These are phyloP conservation scores for Gossypium arboreum DNA, from an alignment of 345 rosid genomes.

Conservation along the genomic window DNA sequence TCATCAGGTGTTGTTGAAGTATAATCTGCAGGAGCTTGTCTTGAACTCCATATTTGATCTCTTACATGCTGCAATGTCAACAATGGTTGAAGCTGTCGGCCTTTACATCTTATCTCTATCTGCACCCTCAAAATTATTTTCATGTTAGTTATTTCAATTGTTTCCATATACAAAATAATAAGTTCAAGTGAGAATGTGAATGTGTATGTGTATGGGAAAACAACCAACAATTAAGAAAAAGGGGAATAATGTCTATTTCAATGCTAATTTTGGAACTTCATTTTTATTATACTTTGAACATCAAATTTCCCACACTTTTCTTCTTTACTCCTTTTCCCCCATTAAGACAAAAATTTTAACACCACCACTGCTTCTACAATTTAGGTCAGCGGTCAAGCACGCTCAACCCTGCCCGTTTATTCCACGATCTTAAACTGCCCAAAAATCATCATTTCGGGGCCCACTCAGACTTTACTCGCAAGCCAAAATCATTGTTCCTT, in stretches of 20 bases:
- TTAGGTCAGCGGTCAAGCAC: constrained; percentile 40
- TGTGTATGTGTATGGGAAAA: no score
- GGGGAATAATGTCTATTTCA: no score
- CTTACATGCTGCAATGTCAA: constrained; percentile 93
- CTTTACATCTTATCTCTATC: constrained; percentile 93
- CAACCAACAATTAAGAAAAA: no score
- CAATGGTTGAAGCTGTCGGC: constrained; percentile 69
- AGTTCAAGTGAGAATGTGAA: no score
- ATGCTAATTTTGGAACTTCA: no score
- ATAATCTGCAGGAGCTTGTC: constrained; percentile 35
- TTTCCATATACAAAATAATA: not conserved
- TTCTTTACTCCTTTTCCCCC: not conserved
- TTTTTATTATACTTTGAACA: no score
- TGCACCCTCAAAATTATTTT: constrained; percentile 24
- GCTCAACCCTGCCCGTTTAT: constrained; percentile 34
- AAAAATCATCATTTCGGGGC: constrained; percentile 45
- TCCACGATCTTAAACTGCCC: constrained; percentile 40
- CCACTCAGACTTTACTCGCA: constrained; percentile 53
- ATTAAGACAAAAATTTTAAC: not conserved
- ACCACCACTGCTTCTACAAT: not conserved
- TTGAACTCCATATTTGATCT: constrained; percentile 75
- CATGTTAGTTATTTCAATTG: not conserved
- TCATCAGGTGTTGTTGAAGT: constrained; percentile 47
- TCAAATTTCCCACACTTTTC: no score
- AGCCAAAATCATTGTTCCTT: constrained; percentile 58